Evolutionary conservation across 1,139 yeast species (phyloP).

Genomic region (Kazachstania sp.): DNA sequence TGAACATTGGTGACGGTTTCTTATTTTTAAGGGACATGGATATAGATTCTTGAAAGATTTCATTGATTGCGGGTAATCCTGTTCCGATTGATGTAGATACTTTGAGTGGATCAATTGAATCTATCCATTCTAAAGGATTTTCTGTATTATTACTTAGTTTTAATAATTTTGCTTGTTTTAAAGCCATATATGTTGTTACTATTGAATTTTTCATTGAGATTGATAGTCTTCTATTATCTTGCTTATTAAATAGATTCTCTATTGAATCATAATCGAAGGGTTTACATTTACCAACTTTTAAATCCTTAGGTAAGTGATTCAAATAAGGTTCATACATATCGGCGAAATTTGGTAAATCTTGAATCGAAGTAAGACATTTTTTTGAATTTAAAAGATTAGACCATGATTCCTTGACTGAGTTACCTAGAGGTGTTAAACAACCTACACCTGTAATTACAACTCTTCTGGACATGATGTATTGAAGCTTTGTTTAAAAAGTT

Average conservation of each 20-base stretch:
- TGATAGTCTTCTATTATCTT: constrained; percentile 50
- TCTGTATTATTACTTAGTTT: background rate
- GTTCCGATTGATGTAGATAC: constrained; percentile 50
- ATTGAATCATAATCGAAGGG: constrained; percentile 21
- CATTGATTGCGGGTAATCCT: constrained; percentile 86
- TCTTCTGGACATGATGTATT: constrained; percentile 32
- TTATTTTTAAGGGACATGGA: constrained; percentile 52
- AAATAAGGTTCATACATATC: constrained; percentile 36
- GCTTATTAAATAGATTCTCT: constrained; percentile 23
- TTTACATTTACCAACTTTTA: constrained; percentile 36
- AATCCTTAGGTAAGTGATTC: constrained; percentile 48
- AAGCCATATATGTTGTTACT: constrained; percentile 70
- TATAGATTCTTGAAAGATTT: constrained; percentile 53
- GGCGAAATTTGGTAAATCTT: constrained; percentile 40
- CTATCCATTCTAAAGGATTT: too few species aligned
- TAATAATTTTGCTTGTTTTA: constrained; percentile 46
- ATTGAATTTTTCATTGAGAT: constrained; percentile 71
- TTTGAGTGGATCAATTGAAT: constrained; percentile 1
- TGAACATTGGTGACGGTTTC: constrained; percentile 73
- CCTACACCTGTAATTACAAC: constrained; percentile 94
- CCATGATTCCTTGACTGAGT: constrained; percentile 54
- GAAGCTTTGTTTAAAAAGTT: too few species aligned
- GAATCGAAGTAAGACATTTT: constrained; percentile 46
- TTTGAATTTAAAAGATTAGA: constrained; percentile 39
- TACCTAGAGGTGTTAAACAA: constrained; percentile 76